Percentiles rank a stretch among this genome's conserved stretches.
Conservation (phyloP, 768 basidiomycete genomes). For the Macrocybe gigantea region DNA sequence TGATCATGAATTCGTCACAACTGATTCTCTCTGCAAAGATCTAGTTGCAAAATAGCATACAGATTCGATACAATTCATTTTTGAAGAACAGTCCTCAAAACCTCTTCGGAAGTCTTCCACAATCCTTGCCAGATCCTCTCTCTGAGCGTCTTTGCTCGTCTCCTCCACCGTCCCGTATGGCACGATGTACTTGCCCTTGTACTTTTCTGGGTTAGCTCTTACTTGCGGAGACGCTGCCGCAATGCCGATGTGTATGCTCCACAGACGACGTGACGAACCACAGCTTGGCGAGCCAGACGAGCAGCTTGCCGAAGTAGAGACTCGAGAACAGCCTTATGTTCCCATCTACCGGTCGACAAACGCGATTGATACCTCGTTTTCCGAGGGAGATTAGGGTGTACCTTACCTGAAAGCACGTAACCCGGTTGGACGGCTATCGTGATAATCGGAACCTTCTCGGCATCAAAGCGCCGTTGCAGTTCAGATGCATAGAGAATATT, state of each 20-base stretch:
- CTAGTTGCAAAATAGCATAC: no score
- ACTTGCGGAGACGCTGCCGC: not conserved
- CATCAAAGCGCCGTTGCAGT: slow-evolving; percentile 41
- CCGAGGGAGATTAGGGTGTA: not conserved
- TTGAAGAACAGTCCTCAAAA: slow-evolving; percentile 1
- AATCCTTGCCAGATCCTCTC: not conserved
- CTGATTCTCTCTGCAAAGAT: no score
- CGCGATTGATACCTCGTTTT: not conserved
- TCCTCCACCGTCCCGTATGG: not conserved
- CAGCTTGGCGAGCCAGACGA: no score
- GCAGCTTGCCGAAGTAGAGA: no score
- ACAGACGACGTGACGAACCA: not conserved
- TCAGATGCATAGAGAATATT: slow-evolving; percentile 41
- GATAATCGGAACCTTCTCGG: slow-evolving; percentile 24
- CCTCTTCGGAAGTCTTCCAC: not conserved
- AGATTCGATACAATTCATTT: no score
- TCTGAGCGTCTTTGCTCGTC: not conserved
- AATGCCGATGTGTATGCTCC: not conserved
- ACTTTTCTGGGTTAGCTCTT: not conserved
- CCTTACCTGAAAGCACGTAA: not conserved
- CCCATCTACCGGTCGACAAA: not conserved
- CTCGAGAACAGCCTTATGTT: not conserved
- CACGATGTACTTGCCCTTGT: not conserved
- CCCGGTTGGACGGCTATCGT: slow-evolving; percentile 22
- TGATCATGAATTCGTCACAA: no score